Conservation (phyloP, 257 asterid genomes). For the Nicotiana obtusifolia region DNA sequence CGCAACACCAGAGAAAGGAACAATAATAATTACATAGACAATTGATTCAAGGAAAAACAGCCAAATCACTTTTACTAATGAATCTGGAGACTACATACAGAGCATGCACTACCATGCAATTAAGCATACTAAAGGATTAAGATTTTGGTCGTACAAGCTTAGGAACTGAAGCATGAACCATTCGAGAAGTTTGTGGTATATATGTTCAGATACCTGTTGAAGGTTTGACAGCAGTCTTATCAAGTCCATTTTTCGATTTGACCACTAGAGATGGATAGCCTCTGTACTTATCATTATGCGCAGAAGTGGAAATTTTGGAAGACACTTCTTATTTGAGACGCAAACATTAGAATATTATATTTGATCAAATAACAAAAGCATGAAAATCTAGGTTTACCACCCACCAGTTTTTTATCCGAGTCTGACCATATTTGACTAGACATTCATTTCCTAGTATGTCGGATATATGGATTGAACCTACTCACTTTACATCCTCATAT, state of each 20-base stretch:
- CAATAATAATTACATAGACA: neutral
- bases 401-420: neutral
- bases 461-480: neutral
- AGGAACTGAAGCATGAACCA: neutral
- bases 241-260: neutral
- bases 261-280: neutral
- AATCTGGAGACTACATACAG: neutral
- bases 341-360: neutral
- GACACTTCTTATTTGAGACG: neutral
- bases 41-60: neutral
- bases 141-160: neutral
- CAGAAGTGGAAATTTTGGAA: neutral
- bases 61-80: neutral
- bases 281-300: neutral
- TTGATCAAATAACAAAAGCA: neutral
- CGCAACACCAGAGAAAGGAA: neutral
- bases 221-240: neutral
- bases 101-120: neutral
- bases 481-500: neutral
- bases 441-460: neutral
- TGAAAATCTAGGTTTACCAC: neutral
- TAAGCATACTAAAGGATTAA: neutral
- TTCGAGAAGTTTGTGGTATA: neutral
- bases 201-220: neutral
- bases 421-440: neutral